These are phyloP conservation scores for Baorangia bicolor DNA, from an alignment of 768 basidiomycete species.

Conservation along the genomic window DNA sequence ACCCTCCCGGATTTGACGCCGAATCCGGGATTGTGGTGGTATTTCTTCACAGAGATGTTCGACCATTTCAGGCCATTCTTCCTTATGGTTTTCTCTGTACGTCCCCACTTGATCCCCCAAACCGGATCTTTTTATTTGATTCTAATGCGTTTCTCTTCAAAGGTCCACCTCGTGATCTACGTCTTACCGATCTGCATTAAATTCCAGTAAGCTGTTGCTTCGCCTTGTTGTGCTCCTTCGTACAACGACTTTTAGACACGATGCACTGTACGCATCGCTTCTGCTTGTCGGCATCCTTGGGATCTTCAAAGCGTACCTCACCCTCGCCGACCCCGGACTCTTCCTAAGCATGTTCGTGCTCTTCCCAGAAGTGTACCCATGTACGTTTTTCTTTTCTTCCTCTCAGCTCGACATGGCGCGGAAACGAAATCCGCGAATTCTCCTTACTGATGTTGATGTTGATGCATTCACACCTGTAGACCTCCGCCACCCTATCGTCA, in stretches of 20 bases:
- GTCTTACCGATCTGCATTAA: conserved; percentile 83
- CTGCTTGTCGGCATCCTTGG: conserved; percentile 74
- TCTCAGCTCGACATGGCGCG: neutral
- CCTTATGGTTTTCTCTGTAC: conserved; percentile 87
- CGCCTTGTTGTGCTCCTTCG: neutral
- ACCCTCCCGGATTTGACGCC: conserved; percentile 88
- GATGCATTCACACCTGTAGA: conserved; percentile 44
- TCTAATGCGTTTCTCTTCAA: neutral
- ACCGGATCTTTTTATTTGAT: neutral
- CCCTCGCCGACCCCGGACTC: conserved; percentile 83
- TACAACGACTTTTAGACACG: conserved; percentile 51
- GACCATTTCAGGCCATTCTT: conserved; percentile 97
- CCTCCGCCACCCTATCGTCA: conserved; percentile 82
- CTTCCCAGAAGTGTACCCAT: conserved; percentile 81
- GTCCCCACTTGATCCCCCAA: conserved; percentile 19
- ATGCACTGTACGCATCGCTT: conserved; percentile 78
- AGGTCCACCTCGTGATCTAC: conserved; percentile 85
- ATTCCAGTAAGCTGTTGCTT: conserved; percentile 58
- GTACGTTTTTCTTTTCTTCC: conserved; percentile 47
- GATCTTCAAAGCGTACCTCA: conserved; percentile 90
- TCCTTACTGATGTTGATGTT: neutral
- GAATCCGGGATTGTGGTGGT: conserved; percentile 96
- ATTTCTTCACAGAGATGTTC: conserved; percentile 99
- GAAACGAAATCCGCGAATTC: neutral
- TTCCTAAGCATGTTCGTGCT: conserved; percentile 78